These are phyloP conservation scores for Apiospora aurea DNA, from an alignment of 2,329 filamentous ascomycete genomes.

Conservation along the genomic window DNA sequence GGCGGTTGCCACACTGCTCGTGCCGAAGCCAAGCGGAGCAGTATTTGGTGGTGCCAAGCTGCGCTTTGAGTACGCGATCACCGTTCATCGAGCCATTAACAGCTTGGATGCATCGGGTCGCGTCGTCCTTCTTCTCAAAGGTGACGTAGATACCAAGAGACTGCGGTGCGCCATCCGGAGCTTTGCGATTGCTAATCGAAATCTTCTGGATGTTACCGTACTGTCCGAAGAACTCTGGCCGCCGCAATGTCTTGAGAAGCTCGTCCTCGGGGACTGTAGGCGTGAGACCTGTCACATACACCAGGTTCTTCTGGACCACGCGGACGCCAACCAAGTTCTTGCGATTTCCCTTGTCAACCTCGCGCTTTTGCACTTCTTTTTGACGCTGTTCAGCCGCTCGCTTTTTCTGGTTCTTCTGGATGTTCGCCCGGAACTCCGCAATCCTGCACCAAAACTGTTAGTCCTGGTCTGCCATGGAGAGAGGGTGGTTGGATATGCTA, in stretches of 20 bases:
- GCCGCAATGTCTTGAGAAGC: constrained; percentile 86
- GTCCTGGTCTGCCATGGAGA: background rate
- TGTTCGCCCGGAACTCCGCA: constrained; percentile 77
- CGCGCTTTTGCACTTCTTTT: constrained; percentile 94
- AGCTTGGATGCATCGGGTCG: constrained; percentile 85
- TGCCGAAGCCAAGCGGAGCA: constrained; percentile 96
- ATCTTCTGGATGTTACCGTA: constrained; percentile 99
- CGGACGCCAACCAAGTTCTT: constrained; percentile 95
- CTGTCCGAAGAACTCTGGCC: constrained; percentile 94
- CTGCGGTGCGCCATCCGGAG: constrained; percentile 75
- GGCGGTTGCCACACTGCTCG: constrained; percentile 92
- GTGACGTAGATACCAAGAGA: constrained; percentile 99
- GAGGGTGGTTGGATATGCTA: constrained; percentile 2
- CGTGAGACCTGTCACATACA: constrained; percentile 95
- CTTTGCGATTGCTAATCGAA: constrained; percentile 95
- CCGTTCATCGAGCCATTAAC: constrained; percentile 94
- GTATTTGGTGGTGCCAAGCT: constrained; percentile 93
- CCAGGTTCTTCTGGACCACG: constrained; percentile 97
- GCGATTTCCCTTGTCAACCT: constrained; percentile 89
- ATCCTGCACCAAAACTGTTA: constrained; percentile 57
- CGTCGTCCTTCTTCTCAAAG: constrained; percentile 90
- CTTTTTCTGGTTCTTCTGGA: constrained; percentile 92
- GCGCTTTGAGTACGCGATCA: constrained; percentile 81
- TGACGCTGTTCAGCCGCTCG: constrained; percentile 83
- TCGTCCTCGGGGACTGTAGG: constrained; percentile 93